phyloP scores from a whole-genome alignment of 495 filamentous ascomycete species.

The Penicillium manginii region DNA sequence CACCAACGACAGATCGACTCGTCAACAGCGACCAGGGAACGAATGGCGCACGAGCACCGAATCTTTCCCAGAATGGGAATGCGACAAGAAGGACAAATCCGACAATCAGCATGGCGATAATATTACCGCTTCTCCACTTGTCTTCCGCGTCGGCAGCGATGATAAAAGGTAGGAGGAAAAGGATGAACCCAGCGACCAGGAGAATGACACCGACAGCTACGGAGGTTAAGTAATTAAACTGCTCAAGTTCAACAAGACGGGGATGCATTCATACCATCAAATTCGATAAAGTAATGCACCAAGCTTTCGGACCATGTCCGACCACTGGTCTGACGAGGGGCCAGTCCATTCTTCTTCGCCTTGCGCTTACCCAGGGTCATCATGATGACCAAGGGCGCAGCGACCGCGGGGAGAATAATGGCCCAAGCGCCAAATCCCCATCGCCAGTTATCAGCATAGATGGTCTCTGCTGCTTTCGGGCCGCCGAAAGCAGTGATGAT shows the following conservation, averaged over 20 bases:
- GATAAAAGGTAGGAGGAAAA: conserved; percentile 62
- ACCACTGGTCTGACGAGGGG: conserved; percentile 38
- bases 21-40: conserved; percentile 57
- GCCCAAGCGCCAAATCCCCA: conserved; percentile 62
- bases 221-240: no score
- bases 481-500: conserved; percentile 41
- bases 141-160: conserved; percentile 42
- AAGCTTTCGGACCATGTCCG: conserved; percentile 40
- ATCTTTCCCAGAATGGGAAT: conserved; percentile 59
- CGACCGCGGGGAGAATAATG: conserved; percentile 56
- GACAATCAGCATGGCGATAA: conserved; percentile 58
- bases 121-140: conserved; percentile 48
- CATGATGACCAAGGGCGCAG: conserved; percentile 48
- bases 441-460: conserved; percentile 54
- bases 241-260: background rate
- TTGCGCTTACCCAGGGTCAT: conserved; percentile 45
- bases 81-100: conserved; percentile 55
- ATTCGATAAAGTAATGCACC: conserved; percentile 53
- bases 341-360: conserved; percentile 42
- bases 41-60: conserved; percentile 53
- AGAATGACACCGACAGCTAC: conserved; percentile 50
- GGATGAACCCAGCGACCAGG: conserved; percentile 52
- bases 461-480: conserved; percentile 26
- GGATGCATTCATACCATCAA: conserved; percentile 41
- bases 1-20: conserved; percentile 64